Evolutionary conservation across 228 moss, liverwort and hornwort species (phyloP), one percentile per base, ranked within the genome.

Genomic region (Sphagnum fallax): DNA sequence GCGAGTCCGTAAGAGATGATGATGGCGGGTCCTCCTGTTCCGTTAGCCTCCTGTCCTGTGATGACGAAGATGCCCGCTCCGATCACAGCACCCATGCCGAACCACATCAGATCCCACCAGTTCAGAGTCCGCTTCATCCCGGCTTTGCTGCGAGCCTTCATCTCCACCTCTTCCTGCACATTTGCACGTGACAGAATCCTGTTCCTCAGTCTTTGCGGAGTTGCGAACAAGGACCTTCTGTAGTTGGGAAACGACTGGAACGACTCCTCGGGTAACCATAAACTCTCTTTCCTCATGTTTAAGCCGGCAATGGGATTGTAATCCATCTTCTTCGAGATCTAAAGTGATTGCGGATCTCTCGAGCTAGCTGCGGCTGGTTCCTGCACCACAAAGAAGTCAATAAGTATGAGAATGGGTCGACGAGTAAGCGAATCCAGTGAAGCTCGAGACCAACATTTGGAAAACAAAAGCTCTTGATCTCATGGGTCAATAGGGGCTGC

Each of bases 21-120:
- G n/a, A 82, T 74, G 14, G 88, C 69, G 47, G 88, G 85, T 6
- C 86, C 86, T 10, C 81, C 83, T 8, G 68, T 47, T 5, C 16
- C 61, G 6, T 67, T 63, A 6, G 90, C 90, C 64, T 85, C 76
- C 47, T 67, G 50, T 11, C 83, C 85, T 1, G 85, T 85, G 14
- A 88, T 79, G 15, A 88, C 88, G 52, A 88, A 90, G 52, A 88
- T 79, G n/a, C 83, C 81, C 48, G 83, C 90, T 32, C 83, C 89
- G 10, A 86, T 65, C 61, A 86, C 80, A 10, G 81, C 77, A 60
- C 72, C 83, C 6, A 83, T 60, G 15, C 77, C 78, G 67, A 89
- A 86, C 83, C 89, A 89, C 81, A 84, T 80, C 18, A 89, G 70
- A 68, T 89, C 86, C 86, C 89, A 84, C 83, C 80, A 86, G 32